Percentiles rank a stretch among this genome's conserved stretches.
These are phyloP conservation scores for Mycena floridula DNA, from an alignment of 768 basidiomycete species.

Conservation along the genomic window DNA sequence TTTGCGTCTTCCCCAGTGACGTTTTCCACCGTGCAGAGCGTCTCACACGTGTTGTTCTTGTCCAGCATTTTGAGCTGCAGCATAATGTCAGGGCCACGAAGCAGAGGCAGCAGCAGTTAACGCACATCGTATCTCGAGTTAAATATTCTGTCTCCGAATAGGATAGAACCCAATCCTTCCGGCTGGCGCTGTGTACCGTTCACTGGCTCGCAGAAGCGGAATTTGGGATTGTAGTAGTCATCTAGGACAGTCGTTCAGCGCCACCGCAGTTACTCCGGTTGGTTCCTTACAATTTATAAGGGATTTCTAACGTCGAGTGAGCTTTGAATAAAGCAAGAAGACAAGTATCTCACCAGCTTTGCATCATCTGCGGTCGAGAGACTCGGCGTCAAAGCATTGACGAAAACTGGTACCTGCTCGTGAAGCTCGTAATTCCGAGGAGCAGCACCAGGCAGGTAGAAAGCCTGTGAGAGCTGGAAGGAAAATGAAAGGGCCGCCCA, in stretches of 20 bases:
- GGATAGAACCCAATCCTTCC: constrained; percentile 85
- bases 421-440: constrained; percentile 74
- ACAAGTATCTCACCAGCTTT: constrained; percentile 55
- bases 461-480: constrained; percentile 41
- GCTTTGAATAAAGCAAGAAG: constrained; percentile 1
- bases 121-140: constrained; percentile 82
- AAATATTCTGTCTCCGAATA: constrained; percentile 96
- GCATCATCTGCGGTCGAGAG: constrained; percentile 58
- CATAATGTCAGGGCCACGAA: constrained; percentile 6
- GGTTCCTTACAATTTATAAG: constrained; percentile 86
- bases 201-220: constrained; percentile 81
- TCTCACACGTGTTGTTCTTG: constrained; percentile 68
- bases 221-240: constrained; percentile 86
- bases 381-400: constrained; percentile 90
- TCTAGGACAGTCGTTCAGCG: too few relatives aligned
- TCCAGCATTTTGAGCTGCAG: constrained; percentile 75
- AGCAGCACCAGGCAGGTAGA: constrained; percentile 90
- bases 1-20: constrained; percentile 70
- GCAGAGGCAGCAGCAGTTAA: constrained; percentile 6
- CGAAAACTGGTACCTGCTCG: constrained; percentile 73
- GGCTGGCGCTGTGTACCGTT: constrained; percentile 70
- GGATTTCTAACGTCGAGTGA: constrained; percentile 57
- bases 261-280: too few relatives aligned
- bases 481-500: constrained; percentile 12
- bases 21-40: constrained; percentile 52